Percentiles rank a stretch among this genome's conserved stretches.
phyloP scores from a whole-genome alignment of 2,329 filamentous ascomycete genomes.

The Thermochaetoides dissita region DNA sequence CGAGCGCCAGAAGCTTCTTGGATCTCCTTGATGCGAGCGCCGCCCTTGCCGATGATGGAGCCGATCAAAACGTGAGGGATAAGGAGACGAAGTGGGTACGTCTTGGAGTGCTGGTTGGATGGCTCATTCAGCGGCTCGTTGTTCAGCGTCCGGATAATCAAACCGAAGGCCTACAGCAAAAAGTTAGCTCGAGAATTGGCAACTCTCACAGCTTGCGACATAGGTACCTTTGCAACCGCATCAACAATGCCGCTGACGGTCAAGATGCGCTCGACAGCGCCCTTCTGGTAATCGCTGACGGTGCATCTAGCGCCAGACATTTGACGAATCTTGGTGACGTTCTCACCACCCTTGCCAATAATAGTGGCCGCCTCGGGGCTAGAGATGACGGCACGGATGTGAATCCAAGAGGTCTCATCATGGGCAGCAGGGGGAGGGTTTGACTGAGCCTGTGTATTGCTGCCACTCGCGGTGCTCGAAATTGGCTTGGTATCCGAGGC shows the following conservation, averaged over 20 bases:
- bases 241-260: constrained; percentile 95
- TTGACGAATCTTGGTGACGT: constrained; percentile 90
- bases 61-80: constrained; percentile 96
- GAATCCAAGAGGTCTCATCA: constrained; percentile 92
- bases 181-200: constrained; percentile 16
- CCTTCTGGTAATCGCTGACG: constrained; percentile 94
- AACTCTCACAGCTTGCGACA: not conserved
- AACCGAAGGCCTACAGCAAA: constrained; percentile 66
- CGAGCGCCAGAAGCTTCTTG: constrained; percentile 94
- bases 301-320: constrained; percentile 96
- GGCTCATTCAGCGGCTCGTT: constrained; percentile 82
- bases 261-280: constrained; percentile 91
- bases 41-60: constrained; percentile 95
- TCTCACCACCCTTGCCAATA: constrained; percentile 97
- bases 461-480: constrained; percentile 25
- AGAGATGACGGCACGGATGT: constrained; percentile 91
- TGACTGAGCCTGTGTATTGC: constrained; percentile 24
- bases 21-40: constrained; percentile 91
- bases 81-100: constrained; percentile 86
- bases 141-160: constrained; percentile 96
- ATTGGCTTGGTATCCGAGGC: constrained; percentile 41
- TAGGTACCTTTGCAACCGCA: constrained; percentile 77
- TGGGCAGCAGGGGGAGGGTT: constrained; percentile 43
- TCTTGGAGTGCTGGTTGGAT: constrained; percentile 89
- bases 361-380: constrained; percentile 95